A percentile compares a stretch with the other conserved stretches of the same genome.
These are phyloP conservation scores for Blastosporella zonata DNA, from an alignment of 1,284 basidiomycete genomes.

Conservation along the genomic window DNA sequence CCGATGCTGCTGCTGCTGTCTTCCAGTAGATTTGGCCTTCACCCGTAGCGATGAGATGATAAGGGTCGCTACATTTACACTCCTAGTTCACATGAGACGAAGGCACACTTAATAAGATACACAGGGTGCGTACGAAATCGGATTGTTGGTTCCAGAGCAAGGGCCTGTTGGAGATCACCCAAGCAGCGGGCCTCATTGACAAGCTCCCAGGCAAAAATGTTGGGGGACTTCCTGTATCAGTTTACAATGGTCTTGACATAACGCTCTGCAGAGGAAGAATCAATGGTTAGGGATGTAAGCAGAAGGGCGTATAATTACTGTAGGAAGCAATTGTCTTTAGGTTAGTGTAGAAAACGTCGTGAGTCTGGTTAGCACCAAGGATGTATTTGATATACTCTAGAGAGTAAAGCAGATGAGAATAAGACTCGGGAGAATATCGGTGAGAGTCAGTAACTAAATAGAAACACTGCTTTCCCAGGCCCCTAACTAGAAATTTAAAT, in stretches of 20 bases:
- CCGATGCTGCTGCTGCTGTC: constrained; percentile 38
- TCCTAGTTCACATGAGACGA: background rate
- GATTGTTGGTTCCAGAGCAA: constrained; percentile 41
- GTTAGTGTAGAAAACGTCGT: constrained; percentile 52
- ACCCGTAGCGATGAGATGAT: constrained; percentile 56
- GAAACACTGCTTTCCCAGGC: constrained; percentile 1
- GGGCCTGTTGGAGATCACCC: constrained; percentile 49
- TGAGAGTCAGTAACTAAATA: constrained; percentile 7
- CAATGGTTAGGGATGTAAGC: background rate
- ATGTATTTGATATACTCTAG: constrained; percentile 54
- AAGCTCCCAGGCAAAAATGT: constrained; percentile 59
- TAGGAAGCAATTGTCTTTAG: constrained; percentile 46
- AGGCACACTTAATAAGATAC: constrained; percentile 20
- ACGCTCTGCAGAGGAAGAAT: constrained; percentile 34
- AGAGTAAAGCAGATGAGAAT: background rate
- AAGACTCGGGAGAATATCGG: constrained; percentile 17
- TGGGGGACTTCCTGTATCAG: constrained; percentile 44
- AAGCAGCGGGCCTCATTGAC: constrained; percentile 57
- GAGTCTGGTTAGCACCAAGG: constrained; percentile 29
- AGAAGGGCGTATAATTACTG: constrained; percentile 30
- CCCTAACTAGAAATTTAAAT: background rate
- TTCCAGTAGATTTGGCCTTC: constrained; percentile 57
- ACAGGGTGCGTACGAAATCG: constrained; percentile 40
- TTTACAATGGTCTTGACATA: constrained; percentile 54
- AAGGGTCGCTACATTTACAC: constrained; percentile 39